A percentile compares a stretch with the other conserved stretches of the same genome.
phyloP scores from a whole-genome alignment of 2,329 filamentous ascomycete genomes.

The Xylaria sp. region DNA sequence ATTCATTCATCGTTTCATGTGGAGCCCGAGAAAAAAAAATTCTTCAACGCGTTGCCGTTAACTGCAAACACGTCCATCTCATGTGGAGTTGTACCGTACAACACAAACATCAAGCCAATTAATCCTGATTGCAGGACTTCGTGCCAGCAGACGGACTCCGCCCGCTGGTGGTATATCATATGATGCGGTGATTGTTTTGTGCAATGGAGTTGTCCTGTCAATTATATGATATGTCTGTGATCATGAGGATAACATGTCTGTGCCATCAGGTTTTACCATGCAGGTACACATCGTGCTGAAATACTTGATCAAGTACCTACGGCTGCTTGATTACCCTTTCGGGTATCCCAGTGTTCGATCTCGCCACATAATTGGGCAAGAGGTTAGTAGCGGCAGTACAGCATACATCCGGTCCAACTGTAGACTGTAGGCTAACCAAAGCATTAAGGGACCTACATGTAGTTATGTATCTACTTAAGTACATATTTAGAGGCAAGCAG shows the following conservation, averaged over 20 bases:
- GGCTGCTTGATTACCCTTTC: conserved; percentile 30
- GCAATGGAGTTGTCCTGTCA: neutral
- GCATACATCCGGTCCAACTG: neutral
- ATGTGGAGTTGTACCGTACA: conserved; percentile 23
- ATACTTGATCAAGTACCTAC: conserved; percentile 1
- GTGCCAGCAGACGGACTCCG: conserved; percentile 1
- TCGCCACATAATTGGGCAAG: conserved; percentile 21
- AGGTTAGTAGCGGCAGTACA: neutral
- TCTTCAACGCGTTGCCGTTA: conserved; percentile 27
- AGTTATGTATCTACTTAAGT: neutral
- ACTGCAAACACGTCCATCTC: conserved; percentile 10
- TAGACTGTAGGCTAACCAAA: neutral
- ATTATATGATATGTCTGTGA: neutral
- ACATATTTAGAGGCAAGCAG: neutral
- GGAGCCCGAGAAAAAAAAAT: conserved; percentile 30
- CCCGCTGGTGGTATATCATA: conserved; percentile 17
- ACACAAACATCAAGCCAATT: neutral
- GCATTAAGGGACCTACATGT: too few relatives aligned
- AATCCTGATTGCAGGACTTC: neutral
- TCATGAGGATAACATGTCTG: neutral
- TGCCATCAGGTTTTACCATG: too few relatives aligned
- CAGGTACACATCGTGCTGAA: neutral
- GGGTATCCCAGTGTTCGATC: conserved; percentile 6
- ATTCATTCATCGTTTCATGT: conserved; percentile 21
- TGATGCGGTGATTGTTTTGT: conserved; percentile 14